These are phyloP conservation scores for Malassezia brasiliensis DNA, from an alignment of 1,284 basidiomycete genomes.

Conservation along the genomic window DNA sequence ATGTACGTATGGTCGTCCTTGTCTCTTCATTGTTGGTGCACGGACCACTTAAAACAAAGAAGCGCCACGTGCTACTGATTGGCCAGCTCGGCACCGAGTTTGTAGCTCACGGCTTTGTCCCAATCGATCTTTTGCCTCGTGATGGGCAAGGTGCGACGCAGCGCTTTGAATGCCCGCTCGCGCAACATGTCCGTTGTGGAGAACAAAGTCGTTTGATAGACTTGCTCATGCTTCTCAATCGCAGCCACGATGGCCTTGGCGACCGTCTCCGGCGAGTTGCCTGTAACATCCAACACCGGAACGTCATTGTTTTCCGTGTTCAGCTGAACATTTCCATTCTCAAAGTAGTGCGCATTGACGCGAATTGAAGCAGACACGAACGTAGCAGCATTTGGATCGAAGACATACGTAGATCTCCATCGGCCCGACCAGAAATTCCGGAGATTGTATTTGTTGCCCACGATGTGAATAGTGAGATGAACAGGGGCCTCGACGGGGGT, in stretches of 20 bases:
- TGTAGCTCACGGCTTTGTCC: slow-evolving; percentile 44
- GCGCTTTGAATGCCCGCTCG: slow-evolving; percentile 38
- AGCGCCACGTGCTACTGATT: slow-evolving; percentile 5
- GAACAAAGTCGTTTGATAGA: slow-evolving; percentile 30
- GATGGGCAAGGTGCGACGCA: slow-evolving; percentile 39
- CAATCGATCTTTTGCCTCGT: slow-evolving; percentile 47
- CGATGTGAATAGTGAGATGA: slow-evolving; percentile 27
- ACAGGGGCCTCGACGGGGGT: neutral
- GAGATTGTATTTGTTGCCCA: slow-evolving; percentile 42
- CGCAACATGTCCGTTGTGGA: slow-evolving; percentile 26
- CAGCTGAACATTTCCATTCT: slow-evolving; percentile 47
- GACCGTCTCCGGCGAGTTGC: neutral
- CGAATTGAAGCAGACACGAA: slow-evolving; percentile 17
- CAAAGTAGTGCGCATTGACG: slow-evolving; percentile 45
- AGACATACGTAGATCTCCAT: slow-evolving; percentile 35
- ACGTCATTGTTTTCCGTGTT: slow-evolving; percentile 18
- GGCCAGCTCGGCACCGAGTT: slow-evolving; percentile 28
- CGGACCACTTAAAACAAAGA: neutral
- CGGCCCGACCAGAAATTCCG: slow-evolving; percentile 45
- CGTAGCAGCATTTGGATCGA: slow-evolving; percentile 15
- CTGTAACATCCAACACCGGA: slow-evolving; percentile 2
- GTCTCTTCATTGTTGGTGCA: neutral
- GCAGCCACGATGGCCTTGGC: slow-evolving; percentile 23
- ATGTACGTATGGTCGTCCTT: too few species aligned
- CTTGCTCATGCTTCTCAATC: slow-evolving; percentile 31